Conservation (phyloP, 768 basidiomycete genomes). For the Nidula microcarpa region DNA sequence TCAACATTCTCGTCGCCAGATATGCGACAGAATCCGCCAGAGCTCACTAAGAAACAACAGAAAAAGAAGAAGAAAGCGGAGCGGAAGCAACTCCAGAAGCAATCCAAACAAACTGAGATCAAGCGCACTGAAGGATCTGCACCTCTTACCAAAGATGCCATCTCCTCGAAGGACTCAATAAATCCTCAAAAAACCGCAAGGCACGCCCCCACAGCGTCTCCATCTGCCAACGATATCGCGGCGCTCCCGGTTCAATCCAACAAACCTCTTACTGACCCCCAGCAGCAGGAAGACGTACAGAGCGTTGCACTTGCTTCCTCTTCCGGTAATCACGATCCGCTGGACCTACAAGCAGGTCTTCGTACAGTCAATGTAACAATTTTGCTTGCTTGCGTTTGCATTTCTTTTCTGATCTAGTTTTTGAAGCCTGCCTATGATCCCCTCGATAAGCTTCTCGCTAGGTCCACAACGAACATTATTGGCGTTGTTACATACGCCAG, state of each 20-base stretch:
- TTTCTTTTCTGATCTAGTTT: background rate
- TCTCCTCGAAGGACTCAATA: background rate
- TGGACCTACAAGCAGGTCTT: background rate
- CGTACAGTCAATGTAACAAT: too few relatives aligned
- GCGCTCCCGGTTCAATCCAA: too few relatives aligned
- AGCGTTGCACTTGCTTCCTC: background rate
- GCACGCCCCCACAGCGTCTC: too few relatives aligned
- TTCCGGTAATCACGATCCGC: background rate
- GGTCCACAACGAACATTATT: background rate
- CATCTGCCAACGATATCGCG: too few relatives aligned
- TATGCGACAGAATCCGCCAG: background rate
- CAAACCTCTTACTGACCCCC: too few relatives aligned
- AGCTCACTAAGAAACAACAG: background rate
- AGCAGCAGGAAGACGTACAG: background rate
- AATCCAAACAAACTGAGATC: background rate
- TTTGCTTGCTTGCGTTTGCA: too few relatives aligned
- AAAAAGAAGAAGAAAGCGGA: background rate
- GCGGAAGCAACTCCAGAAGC: background rate
- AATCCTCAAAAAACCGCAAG: too few relatives aligned
- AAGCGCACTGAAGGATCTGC: background rate
- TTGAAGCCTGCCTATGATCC: background rate
- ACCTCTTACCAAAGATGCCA: background rate
- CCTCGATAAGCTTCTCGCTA: too few relatives aligned
- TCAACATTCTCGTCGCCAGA: background rate
- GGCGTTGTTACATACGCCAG: background rate